A percentile compares a stretch with the other conserved stretches of the same genome.
Evolutionary conservation across 768 basidiomycete genomes (phyloP).

Genomic region (Mycena venus): DNA sequence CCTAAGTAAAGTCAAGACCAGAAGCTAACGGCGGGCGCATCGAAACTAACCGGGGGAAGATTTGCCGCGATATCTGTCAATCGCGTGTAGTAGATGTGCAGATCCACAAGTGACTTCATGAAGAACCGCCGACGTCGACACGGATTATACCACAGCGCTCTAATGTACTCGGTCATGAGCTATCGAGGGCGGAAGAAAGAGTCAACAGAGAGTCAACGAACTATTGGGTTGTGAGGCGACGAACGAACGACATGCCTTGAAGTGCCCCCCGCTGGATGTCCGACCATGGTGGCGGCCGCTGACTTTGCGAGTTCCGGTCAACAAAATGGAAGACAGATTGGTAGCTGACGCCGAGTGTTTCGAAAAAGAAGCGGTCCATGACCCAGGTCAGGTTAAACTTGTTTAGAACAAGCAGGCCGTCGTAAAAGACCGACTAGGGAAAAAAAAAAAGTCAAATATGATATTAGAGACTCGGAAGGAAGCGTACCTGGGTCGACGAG

Average conservation of each 20-base stretch:
- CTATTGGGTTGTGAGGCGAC: conserved; percentile 8
- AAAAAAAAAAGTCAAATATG: conserved; percentile 16
- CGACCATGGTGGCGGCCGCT: conserved; percentile 51
- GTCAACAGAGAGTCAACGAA: conserved; percentile 8
- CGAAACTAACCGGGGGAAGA: conserved; percentile 8
- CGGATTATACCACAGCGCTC: conserved; percentile 77
- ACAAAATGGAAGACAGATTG: conserved; percentile 57
- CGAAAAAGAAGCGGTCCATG: conserved; percentile 73
- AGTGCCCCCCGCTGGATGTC: conserved; percentile 56
- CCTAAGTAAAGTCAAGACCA: conserved; percentile 41
- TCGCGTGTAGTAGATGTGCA: conserved; percentile 74
- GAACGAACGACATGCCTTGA: conserved; percentile 50
- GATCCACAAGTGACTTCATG: conserved; percentile 72
- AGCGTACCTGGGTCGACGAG: conserved; percentile 71
- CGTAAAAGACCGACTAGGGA: conserved; percentile 68
- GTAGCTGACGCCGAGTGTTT: conserved; percentile 71
- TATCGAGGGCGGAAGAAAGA: conserved; percentile 40
- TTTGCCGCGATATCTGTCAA: conserved; percentile 45
- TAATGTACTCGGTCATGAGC: conserved; percentile 71
- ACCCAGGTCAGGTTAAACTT: conserved; percentile 66
- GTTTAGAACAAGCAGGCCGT: conserved; percentile 67
- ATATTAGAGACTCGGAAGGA: not conserved
- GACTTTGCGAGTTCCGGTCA: conserved; percentile 52
- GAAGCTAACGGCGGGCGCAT: not conserved
- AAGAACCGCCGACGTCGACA: conserved; percentile 75